Conservation (phyloP, 148 eudicot species). For the Talinum fruticosum region DNA sequence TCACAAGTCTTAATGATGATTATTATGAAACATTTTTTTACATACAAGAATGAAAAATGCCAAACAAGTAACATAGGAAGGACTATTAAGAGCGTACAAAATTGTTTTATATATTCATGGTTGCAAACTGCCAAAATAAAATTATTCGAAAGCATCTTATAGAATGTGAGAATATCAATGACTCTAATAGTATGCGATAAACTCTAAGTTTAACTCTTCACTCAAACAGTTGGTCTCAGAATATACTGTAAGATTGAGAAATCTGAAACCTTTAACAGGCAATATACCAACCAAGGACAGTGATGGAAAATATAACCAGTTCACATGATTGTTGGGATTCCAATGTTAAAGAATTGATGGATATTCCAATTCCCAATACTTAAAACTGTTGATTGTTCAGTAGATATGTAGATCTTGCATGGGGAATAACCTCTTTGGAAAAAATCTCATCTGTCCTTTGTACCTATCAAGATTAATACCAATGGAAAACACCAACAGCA, state of each 20-base stretch:
- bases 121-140: neutral
- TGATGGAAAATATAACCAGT: neutral
- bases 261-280: neutral
- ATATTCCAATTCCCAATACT: neutral
- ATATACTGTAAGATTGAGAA: neutral
- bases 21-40: neutral
- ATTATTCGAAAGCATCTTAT: neutral
- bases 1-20: slow-evolving; percentile 4
- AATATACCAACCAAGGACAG: neutral
- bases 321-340: neutral
- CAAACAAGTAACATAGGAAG: neutral
- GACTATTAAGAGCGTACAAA: neutral
- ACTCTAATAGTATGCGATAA: neutral
- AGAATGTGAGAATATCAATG: neutral
- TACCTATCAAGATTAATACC: neutral
- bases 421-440: neutral
- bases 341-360: neutral
- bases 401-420: neutral
- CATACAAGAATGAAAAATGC: neutral
- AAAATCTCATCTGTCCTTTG: neutral
- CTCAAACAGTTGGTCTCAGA: neutral
- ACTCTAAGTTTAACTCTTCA: neutral
- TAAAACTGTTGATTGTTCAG: neutral
- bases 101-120: neutral
- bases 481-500: neutral